Percentiles rank a stretch among this genome's conserved stretches.
Conservation (phyloP, 2,329 filamentous ascomycete genomes). For the Trichoderma brevicompactum region DNA sequence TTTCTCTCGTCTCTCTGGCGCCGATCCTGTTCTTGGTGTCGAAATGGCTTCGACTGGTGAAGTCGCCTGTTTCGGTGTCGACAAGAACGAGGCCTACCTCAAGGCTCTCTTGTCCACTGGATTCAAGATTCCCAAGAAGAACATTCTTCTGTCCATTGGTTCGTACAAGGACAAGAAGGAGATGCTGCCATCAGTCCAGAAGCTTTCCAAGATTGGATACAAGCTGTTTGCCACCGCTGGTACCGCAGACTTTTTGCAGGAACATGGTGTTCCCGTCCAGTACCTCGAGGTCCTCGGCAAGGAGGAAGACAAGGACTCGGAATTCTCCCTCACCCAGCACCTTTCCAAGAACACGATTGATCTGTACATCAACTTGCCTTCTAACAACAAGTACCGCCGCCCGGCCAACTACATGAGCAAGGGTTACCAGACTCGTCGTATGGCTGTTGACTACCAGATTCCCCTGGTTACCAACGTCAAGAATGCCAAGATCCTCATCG, state of each 20-base stretch:
- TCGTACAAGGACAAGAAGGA: conserved; percentile 98
- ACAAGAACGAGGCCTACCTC: conserved; percentile 97
- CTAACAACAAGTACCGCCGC: conserved; percentile 93
- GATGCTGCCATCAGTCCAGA: conserved; percentile 90
- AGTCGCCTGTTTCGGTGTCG: conserved; percentile 92
- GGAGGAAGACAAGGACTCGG: conserved; percentile 84
- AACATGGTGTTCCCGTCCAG: conserved; percentile 89
- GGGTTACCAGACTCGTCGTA: conserved; percentile 93
- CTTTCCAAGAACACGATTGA: conserved; percentile 97
- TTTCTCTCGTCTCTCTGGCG: conserved; percentile 94
- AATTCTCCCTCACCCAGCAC: conserved; percentile 97
- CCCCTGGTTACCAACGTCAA: conserved; percentile 98
- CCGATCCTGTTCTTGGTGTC: conserved; percentile 93
- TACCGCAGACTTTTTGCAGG: conserved; percentile 94
- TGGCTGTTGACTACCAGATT: conserved; percentile 97
- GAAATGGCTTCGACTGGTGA: conserved; percentile 99
- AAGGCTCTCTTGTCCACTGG: conserved; percentile 95
- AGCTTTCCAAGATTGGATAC: conserved; percentile 88
- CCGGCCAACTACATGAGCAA: conserved; percentile 99
- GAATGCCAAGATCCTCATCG: conserved; percentile 96
- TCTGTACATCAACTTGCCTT: conserved; percentile 98
- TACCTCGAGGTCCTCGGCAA: conserved; percentile 86
- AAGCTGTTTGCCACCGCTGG: conserved; percentile 95
- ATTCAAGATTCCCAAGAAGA: conserved; percentile 94
- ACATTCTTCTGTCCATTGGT: conserved; percentile 92